Base-by-base conservation (phyloP, 23 red algal genomes). In the Pyropia haitanensis region DNA sequence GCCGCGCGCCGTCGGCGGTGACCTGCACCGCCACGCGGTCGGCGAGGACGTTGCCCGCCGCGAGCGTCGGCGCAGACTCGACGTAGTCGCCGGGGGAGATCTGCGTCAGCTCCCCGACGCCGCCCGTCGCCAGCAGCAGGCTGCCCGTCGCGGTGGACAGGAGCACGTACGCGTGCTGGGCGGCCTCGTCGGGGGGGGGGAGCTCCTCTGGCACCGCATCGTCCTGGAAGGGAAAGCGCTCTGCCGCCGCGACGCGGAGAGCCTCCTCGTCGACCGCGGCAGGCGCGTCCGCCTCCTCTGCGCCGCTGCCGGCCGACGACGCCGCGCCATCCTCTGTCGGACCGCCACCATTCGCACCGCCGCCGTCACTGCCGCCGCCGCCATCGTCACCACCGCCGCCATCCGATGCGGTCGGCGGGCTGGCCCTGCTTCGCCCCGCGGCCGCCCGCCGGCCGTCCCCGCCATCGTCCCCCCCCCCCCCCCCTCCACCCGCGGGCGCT, bases 1-100 rank as follows among this genome's bases (percentile, higher is more conserved):
- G 49, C 56, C 58, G 52, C 14, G 80, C 75, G n/a, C 73, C 75
- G 18, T 54, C 46, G 7, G 68, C 12, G 54, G 23, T 54, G 29
- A 97, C 93, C 68, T 97, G 93, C 29, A 89, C 80, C 27, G 87
- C 79, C 16, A 63, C 78, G 39, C 70, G 65, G 14, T 65, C 56
- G 23, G 32, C 65, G 26, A 82, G 53, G 21, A 97, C 65, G 31
- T 89, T 90, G 17, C 80, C 83, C 25, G 83, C 93, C 22, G 76
- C 78, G 17, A 97, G 9, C 32, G 93, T 97, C 13, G 33, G 28
- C 46, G 56, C 61, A 6, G 53, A 46, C 14, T 56, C 52, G n/a
- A 93, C 28, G 18, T 79, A 78, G 19, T 64, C 78, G 31, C 66
- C 67, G 31, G 71, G 51, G 24, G 68, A 49, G 18, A 56, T 57